Base-by-base conservation (phyloP, 1,139 yeast species). In the Schwanniomyces etchellsii region DNA sequence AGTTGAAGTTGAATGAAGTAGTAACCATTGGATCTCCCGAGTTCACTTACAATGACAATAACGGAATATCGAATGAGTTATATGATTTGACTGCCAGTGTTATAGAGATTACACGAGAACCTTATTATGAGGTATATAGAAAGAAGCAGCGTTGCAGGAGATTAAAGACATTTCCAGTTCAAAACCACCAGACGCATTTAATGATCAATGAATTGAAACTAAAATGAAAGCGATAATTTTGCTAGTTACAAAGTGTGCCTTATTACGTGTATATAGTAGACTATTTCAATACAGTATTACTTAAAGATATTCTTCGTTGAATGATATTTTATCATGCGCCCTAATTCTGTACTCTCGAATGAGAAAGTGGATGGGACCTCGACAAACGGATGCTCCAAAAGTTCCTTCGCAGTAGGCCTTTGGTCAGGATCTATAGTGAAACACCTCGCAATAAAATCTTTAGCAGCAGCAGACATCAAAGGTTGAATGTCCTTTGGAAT, bases 61-160 rank as follows among this genome's bases (percentile, higher is more conserved):
- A 52, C 3, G 73, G 73, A 2, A 62, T 67, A 20, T 47, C 60
- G 2, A 33, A 39, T 5, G 52, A 49, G 4, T 58, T 80, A 11
- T 82, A 69, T 50, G 63, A 74, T 4, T 68, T 91, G 44, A 77
- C 70, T 38, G 98, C 94, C 12, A 74, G 76, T 17, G 89, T 91
- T 28, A 60, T 85, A 20, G 98, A 89, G 50, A 82, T 86, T 60
- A 84, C 96, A 2, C 76, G 84, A 46, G 83, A 83, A 42, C 94
- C 93, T 39, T 74, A 83, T 59, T 70, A 77, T 35, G 66, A 64
- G 38, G 70, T 64, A 10, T 50, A 55, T 42, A 70, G 80, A 28
- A 79, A 76, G 52, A 84, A 83, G 55, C 80, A 81, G 53, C 78
- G 97, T 60, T 74, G 86, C 46, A 76, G 98, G 61, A 84, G 88